A percentile compares a stretch with the other conserved stretches of the same genome.
Conservation (phyloP, 1,284 basidiomycete genomes). For the Puccinia polysora region DNA sequence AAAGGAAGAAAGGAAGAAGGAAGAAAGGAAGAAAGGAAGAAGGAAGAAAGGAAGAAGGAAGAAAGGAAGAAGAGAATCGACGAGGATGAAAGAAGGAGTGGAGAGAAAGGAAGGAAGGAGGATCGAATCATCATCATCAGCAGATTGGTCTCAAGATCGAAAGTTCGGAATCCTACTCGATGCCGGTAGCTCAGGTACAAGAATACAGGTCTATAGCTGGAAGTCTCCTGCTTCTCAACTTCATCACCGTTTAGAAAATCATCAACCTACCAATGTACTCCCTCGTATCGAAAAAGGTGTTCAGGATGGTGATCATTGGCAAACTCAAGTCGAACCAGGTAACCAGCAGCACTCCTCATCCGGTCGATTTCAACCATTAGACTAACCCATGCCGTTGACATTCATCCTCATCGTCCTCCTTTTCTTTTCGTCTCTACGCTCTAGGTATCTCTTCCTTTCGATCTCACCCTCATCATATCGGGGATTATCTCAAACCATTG, state of each 20-base stretch:
- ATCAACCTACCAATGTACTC: background rate
- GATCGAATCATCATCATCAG: no score
- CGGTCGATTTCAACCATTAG: background rate
- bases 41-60: no score
- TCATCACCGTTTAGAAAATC: background rate
- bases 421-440: no score
- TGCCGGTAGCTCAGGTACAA: constrained; percentile 92
- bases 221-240: constrained; percentile 59
- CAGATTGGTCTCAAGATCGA: constrained; percentile 25
- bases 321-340: constrained; percentile 89
- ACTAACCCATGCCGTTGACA: no score
- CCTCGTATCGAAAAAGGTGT: constrained; percentile 70
- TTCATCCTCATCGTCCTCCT: background rate
- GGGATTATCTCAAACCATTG: no score
- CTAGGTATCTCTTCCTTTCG: constrained; percentile 82
- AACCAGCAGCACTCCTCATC: constrained; percentile 53
- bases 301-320: constrained; percentile 73
- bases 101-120: no score
- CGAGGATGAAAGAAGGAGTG: no score
- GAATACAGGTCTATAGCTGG: constrained; percentile 97
- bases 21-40: no score
- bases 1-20: no score
- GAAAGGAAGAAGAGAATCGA: no score
- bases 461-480: constrained; percentile 65
- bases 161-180: constrained; percentile 90